These are phyloP conservation scores for Geotrichum candidum DNA, from an alignment of 1,139 yeast genomes.

Conservation along the genomic window DNA sequence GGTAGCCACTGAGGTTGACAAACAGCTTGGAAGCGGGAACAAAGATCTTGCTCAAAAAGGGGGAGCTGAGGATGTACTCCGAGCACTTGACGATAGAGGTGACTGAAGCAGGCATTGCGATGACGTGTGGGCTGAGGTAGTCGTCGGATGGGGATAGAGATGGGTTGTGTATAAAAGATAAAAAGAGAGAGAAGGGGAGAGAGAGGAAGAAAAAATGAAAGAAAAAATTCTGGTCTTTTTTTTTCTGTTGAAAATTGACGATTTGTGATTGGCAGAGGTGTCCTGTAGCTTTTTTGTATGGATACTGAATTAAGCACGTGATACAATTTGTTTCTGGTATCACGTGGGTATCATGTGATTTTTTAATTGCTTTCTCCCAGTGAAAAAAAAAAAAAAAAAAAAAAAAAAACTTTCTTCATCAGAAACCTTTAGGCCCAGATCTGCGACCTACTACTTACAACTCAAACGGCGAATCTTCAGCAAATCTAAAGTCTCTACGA, in stretches of 20 bases:
- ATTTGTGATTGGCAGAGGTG: background rate
- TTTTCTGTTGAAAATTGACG: background rate
- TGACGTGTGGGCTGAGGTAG: constrained; percentile 1
- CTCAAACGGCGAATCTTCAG: too few relatives aligned
- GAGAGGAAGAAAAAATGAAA: constrained; percentile 1
- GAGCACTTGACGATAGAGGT: constrained; percentile 79
- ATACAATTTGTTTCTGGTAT: background rate
- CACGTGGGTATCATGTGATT: background rate
- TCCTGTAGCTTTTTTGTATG: background rate
- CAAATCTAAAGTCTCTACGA: too few relatives aligned
- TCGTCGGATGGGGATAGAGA: background rate
- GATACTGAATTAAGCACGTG: background rate
- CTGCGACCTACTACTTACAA: too few relatives aligned
- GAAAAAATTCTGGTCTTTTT: constrained; percentile 1
- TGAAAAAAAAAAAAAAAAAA: background rate
- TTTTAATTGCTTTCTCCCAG: background rate
- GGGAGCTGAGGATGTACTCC: constrained; percentile 75
- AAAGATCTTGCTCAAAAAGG: constrained; percentile 65
- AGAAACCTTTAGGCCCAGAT: too few relatives aligned
- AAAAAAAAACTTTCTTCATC: too few relatives aligned
- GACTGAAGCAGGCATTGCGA: constrained; percentile 54
- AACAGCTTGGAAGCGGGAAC: constrained; percentile 76
- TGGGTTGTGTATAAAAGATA: background rate
- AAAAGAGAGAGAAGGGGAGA: background rate
- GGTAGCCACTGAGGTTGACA: constrained; percentile 76